phyloP scores from a whole-genome alignment of 2,329 filamentous ascomycete genomes.

The Cryphonectria naterciae region DNA sequence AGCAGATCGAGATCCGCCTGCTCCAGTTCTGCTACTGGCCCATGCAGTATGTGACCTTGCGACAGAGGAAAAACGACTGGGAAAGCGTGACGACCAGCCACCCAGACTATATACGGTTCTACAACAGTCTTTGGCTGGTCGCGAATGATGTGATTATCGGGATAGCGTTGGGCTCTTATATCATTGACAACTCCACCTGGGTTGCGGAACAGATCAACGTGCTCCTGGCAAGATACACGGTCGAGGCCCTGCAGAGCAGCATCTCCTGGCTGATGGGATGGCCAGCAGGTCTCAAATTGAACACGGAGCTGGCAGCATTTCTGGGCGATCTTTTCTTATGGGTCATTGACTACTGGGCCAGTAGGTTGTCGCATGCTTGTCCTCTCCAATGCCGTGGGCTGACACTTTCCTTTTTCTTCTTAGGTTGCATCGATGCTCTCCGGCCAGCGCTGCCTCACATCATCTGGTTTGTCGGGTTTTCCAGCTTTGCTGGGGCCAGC shows the following conservation, averaged over 20 bases:
- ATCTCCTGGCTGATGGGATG: constrained; percentile 96
- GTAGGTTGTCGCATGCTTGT: constrained; percentile 51
- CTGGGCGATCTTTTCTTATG: constrained; percentile 94
- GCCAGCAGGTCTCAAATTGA: constrained; percentile 93
- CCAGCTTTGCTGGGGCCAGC: constrained; percentile 92
- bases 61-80: constrained; percentile 90
- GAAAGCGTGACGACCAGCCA: constrained; percentile 94
- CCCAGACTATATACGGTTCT: constrained; percentile 97
- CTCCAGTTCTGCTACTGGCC: constrained; percentile 99
- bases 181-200: constrained; percentile 89
- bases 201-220: constrained; percentile 80
- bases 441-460: constrained; percentile 81
- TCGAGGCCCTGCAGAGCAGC: constrained; percentile 83
- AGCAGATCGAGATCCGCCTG: constrained; percentile 94
- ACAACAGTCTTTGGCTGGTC: constrained; percentile 97
- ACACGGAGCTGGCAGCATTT: constrained; percentile 90
- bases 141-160: constrained; percentile 99
- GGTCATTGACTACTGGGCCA: constrained; percentile 98
- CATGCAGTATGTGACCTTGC: constrained; percentile 89
- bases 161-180: constrained; percentile 93
- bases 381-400: constrained; percentile 24
- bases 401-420: constrained; percentile 29
- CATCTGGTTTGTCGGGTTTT: constrained; percentile 91
- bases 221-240: constrained; percentile 79
- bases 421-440: constrained; percentile 75